Evolutionary conservation across 805 yeast genomes (phyloP), one percentile per base, ranked within the genome.

Genomic region (Metschnikowia cubensis): DNA sequence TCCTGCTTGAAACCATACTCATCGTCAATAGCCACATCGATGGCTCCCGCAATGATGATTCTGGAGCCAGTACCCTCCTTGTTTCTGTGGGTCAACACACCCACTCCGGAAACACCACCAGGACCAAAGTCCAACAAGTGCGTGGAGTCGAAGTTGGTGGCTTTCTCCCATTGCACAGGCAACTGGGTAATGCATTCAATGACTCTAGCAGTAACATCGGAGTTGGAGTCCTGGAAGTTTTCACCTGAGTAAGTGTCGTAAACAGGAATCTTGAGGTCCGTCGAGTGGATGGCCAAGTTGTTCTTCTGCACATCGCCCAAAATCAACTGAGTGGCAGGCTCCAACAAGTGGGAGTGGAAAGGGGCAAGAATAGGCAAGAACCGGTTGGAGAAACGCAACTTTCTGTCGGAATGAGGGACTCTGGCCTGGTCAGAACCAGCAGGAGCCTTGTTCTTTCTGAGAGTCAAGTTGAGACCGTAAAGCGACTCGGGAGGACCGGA

Each of bases 61-160:
- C 99, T 87, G 45, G 87, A 87, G 71, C 99, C 99, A 47, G 97
- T 89, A 70, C 99, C 99, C 63, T 94, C 99, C 72, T 92, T 94
- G 78, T 92, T 94, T 74, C 96, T 86, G 73, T 90, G 97, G 50
- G 99, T 94, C 61, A 94, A 79, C 54, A 87, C 87, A 73, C 99
- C 99, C 59, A 94, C 78, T 62, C 99, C 99, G 41, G 97, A 88
- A 35, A 89, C 84, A 61, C 98, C 98, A 72, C 99, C 99, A 54
- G 99, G 99, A 67, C 99, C 99, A 62, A 94, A 94, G 73, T 94
- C 99, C 55, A 94, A 70, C 61, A 94, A 81, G 68, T 94, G 99
- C 42, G 97, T 87, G 25, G 94, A 80, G 43, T 80, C 68, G 68
- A 88, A 89, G 57, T 81, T 67, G 35, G 97, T 91, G 31, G 98